Evolutionary conservation across 2,329 filamentous ascomycete genomes (phyloP).

Genomic region (Cryphonectria carpinicola): DNA sequence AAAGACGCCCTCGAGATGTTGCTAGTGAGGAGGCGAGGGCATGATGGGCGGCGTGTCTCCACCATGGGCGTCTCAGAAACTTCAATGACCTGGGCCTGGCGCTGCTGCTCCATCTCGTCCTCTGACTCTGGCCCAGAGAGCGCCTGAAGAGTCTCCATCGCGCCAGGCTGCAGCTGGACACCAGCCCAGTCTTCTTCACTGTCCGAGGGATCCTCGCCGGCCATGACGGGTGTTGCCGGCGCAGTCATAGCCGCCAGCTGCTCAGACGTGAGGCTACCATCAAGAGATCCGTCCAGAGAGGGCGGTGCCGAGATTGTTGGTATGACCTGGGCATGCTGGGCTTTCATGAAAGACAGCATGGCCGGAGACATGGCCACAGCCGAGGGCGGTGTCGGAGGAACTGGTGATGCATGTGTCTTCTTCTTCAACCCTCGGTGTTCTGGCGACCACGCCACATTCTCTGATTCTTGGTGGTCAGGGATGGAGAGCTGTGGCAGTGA

Average conservation of each 20-base stretch:
- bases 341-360: conserved; percentile 71
- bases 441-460: conserved; percentile 19
- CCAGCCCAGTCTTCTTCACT: conserved; percentile 71
- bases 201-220: conserved; percentile 54
- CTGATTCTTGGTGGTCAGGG: conserved; percentile 37
- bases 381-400: conserved; percentile 66
- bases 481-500: conserved; percentile 58
- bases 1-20: conserved; percentile 39
- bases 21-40: conserved; percentile 53
- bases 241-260: conserved; percentile 83
- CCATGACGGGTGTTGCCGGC: conserved; percentile 79
- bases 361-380: conserved; percentile 77
- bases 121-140: conserved; percentile 62
- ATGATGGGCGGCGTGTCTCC: conserved; percentile 58
- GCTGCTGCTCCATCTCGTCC: conserved; percentile 63
- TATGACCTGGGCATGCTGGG: conserved; percentile 64
- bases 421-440: conserved; percentile 44
- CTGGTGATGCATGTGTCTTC: conserved; percentile 59
- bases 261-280: conserved; percentile 87
- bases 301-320: conserved; percentile 81
- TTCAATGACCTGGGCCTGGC: conserved; percentile 57
- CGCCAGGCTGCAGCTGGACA: conserved; percentile 76
- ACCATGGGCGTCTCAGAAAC: conserved; percentile 48
- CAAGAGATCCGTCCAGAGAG: conserved; percentile 87
- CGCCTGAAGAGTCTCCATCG: conserved; percentile 78